Conservation (phyloP, 2,329 filamentous ascomycete species). For the Pezicula carpinea region DNA sequence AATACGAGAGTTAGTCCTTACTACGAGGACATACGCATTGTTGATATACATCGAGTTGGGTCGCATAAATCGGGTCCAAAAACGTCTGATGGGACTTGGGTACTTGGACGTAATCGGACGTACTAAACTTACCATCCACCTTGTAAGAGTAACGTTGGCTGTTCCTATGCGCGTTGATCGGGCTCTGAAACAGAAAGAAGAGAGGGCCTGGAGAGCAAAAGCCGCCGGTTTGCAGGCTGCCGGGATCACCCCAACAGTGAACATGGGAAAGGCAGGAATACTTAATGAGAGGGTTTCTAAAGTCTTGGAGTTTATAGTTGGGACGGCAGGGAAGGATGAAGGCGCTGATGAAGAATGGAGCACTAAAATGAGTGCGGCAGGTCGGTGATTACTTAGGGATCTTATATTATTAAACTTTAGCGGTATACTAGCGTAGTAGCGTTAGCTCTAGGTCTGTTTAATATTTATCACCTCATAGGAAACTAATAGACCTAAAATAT, state of each 20-base stretch:
- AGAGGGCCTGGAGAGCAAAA: constrained; percentile 33
- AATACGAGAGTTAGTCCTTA: constrained; percentile 33
- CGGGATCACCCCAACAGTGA: constrained; percentile 26
- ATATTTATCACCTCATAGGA: too few species aligned
- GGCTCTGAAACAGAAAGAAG: constrained; percentile 31
- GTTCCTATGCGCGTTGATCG: constrained; percentile 36
- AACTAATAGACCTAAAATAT: too few species aligned
- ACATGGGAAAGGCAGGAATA: constrained; percentile 27
- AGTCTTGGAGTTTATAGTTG: constrained; percentile 35
- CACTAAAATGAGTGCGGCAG: constrained; percentile 13
- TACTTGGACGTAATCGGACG: constrained; percentile 34
- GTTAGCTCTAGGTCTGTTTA: too few species aligned
- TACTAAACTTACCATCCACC: constrained; percentile 31
- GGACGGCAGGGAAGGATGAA: constrained; percentile 34
- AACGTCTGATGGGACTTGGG: constrained; percentile 31
- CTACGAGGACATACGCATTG: constrained; percentile 33
- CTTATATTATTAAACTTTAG: too few species aligned
- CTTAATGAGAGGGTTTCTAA: constrained; percentile 34
- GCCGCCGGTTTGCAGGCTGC: constrained; percentile 31
- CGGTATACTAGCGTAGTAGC: too few species aligned
- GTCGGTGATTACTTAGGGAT: too few species aligned
- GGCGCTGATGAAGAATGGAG: constrained; percentile 32
- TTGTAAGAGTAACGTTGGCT: constrained; percentile 33
- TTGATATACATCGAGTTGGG: constrained; percentile 35
- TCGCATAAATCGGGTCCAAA: constrained; percentile 33